Conservation (phyloP, 2,329 filamentous ascomycete genomes). For the Claviceps sp. region DNA sequence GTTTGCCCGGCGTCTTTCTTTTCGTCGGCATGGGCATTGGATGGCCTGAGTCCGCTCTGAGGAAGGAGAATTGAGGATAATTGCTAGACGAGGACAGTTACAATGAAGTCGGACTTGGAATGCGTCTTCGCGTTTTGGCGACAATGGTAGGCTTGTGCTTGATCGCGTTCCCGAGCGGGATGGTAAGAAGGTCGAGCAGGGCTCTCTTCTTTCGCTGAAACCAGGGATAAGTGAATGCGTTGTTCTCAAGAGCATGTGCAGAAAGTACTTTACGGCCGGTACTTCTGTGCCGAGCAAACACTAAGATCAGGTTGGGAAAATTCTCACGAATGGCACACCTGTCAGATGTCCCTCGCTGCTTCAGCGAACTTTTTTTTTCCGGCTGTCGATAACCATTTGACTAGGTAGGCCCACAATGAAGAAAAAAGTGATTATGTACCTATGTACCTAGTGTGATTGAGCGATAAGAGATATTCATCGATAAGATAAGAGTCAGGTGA, state of each 20-base stretch:
- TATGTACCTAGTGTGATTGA: too few relatives aligned
- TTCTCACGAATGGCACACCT: slow-evolving; percentile 16
- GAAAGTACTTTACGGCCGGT: neutral
- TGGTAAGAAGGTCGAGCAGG: neutral
- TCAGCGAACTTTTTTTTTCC: slow-evolving; percentile 18
- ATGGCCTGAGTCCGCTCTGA: neutral
- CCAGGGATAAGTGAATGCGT: neutral
- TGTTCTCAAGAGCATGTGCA: neutral
- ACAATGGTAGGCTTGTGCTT: neutral
- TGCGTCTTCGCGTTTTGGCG: neutral
- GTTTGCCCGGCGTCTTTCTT: slow-evolving; percentile 43
- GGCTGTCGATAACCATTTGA: slow-evolving; percentile 12
- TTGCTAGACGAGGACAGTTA: neutral
- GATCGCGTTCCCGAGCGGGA: neutral
- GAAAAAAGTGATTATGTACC: neutral
- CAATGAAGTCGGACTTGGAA: neutral
- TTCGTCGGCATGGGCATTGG: slow-evolving; percentile 41
- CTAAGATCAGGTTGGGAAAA: slow-evolving; percentile 15
- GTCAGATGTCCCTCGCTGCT: slow-evolving; percentile 6
- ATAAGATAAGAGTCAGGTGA: slow-evolving; percentile 1
- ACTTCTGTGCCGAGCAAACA: neutral
- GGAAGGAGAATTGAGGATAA: neutral
- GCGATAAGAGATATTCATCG: neutral
- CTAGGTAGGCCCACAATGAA: slow-evolving; percentile 5
- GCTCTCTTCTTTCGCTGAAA: neutral